phyloP scores from a whole-genome alignment of 768 basidiomycete genomes.

The Pholiota conissans region DNA sequence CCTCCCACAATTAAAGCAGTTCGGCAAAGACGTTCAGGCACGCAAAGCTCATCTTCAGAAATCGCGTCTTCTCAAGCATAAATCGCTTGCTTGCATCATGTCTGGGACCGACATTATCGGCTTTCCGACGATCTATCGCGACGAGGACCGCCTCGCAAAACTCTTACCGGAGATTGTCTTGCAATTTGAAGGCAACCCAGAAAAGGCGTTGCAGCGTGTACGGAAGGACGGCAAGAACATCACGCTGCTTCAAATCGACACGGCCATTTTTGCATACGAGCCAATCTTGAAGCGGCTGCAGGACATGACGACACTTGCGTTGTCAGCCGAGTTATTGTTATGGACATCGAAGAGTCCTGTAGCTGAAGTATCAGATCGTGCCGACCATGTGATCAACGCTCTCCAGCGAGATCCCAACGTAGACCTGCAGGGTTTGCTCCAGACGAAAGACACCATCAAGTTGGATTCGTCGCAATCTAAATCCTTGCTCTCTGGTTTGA shows the following conservation, averaged over 20 bases:
- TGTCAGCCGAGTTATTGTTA: constrained; percentile 51
- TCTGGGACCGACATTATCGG: constrained; percentile 47
- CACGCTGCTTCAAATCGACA: constrained; percentile 57
- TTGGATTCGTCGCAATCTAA: constrained; percentile 53
- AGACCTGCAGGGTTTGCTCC: constrained; percentile 42
- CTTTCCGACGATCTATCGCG: constrained; percentile 53
- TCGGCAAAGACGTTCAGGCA: constrained; percentile 23
- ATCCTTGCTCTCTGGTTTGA: constrained; percentile 52
- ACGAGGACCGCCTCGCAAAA: constrained; percentile 49
- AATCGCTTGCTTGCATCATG: constrained; percentile 54
- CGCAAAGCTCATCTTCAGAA: constrained; percentile 39
- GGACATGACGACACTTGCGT: constrained; percentile 40
- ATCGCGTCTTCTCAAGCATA: constrained; percentile 48
- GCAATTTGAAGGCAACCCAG: constrained; percentile 47
- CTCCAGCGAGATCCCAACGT: constrained; percentile 32
- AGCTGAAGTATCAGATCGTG: constrained; percentile 5
- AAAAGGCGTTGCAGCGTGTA: constrained; percentile 39
- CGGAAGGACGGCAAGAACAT: constrained; percentile 31
- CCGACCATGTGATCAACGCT: constrained; percentile 17
- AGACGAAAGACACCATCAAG: constrained; percentile 35
- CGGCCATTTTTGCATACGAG: constrained; percentile 62
- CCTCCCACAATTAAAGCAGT: constrained; percentile 34
- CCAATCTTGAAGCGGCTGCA: constrained; percentile 62
- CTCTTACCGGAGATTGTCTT: constrained; percentile 52
- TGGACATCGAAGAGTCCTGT: constrained; percentile 39